Evolutionary conservation across 2,329 filamentous ascomycete species (phyloP).

Genomic region (Niveomyces coronatus): DNA sequence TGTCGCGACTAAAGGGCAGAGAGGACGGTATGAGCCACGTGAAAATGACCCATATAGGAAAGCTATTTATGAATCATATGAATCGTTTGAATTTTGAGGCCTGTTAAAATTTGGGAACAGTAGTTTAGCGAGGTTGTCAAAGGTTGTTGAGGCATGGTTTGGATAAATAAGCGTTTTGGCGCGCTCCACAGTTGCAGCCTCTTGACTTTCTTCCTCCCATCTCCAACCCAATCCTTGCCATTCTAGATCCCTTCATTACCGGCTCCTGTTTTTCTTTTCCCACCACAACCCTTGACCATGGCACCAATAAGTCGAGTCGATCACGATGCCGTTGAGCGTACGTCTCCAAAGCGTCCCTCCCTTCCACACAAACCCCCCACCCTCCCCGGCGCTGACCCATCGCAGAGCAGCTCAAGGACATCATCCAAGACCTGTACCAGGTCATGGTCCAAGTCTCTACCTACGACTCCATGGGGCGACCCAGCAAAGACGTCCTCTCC

Average conservation of each 20-base stretch:
- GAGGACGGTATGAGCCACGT: neutral
- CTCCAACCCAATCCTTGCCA: neutral
- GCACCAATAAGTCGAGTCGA: constrained; percentile 30
- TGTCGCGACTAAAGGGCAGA: constrained; percentile 37
- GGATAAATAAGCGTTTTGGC: no score
- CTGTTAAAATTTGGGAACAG: no score
- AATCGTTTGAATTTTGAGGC: no score
- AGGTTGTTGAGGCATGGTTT: no score
- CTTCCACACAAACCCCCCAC: neutral
- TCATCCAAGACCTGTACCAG: constrained; percentile 54
- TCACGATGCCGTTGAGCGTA: constrained; percentile 31
- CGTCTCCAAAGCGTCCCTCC: constrained; percentile 1
- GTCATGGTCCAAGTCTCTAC: constrained; percentile 52
- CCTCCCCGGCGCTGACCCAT: constrained; percentile 11
- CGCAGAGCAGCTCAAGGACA: constrained; percentile 47
- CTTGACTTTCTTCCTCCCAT: neutral
- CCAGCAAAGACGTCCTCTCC: constrained; percentile 46
- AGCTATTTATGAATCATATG: no score
- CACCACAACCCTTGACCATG: constrained; percentile 21
- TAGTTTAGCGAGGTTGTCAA: no score
- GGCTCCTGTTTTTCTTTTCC: no score
- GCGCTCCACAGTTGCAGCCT: constrained; percentile 1
- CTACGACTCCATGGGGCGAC: constrained; percentile 44
- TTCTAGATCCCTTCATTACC: neutral
- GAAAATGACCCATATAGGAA: no score